Evolutionary conservation across 1,139 yeast genomes (phyloP), one percentile per base, ranked within the genome.

Genomic region (Saccharomyces hybrid): DNA sequence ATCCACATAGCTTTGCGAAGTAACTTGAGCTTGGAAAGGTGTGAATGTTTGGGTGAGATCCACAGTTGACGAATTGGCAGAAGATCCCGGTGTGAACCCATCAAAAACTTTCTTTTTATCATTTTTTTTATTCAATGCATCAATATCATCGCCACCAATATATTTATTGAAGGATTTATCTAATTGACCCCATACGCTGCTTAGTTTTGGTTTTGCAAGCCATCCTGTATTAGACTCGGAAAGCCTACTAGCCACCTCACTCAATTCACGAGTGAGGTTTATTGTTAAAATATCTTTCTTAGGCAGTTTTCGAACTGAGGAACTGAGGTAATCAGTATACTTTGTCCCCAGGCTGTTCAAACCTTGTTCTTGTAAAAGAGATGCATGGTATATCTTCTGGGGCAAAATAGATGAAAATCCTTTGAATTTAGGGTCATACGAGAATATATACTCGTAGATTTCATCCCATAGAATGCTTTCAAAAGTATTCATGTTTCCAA

Each of bases 111-210:
- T 86, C 44, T 73, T 78, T 30, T 79, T 66, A 4, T 59, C 50
- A 14, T 62, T 49, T 20, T 55, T 54, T 20, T 57, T 59, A 2
- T 48, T 42, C 2, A 59, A 56, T 25, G 70, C 70, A 48, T 84
- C 91, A 20, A 38, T 20, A 53, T 88, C 97, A 11, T 67, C 70
- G 13, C 98, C 99, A 3, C 96, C 88, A 59, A 93, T 93, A 67
- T 91, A 88, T 69, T 89, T 89, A 64, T 81, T 82, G 65, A 84
- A 81, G n/a, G 84, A 79, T 63, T 81, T 82, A 67, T 89, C 96
- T 58, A 90, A 75, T 52, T 86, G 90, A 7, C 91, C 93, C 95
- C 95, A 87, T 57, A 90, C 84, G 65, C 82, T 86, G 63, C 90
- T 96, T 56, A 90, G 75, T 62, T 86, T 87, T 13, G 95, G 95